These are phyloP conservation scores for Dryadomyces quercus-mongolicae DNA, from an alignment of 2,329 filamentous ascomycete species.

Conservation along the genomic window DNA sequence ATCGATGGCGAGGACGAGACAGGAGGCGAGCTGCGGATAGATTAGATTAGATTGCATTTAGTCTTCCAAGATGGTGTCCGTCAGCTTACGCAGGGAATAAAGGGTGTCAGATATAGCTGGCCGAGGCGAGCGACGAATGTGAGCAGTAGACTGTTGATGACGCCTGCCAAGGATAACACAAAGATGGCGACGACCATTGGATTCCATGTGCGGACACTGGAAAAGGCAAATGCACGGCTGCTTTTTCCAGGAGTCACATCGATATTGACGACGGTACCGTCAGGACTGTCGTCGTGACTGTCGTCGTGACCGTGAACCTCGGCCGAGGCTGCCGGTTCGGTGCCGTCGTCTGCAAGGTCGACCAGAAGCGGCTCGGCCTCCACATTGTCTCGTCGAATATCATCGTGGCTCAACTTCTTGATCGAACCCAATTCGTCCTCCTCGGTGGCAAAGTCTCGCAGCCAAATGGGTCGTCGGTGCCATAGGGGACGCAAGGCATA, in stretches of 20 bases:
- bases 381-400: neutral
- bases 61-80: neutral
- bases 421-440: constrained; percentile 6
- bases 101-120: constrained; percentile 19
- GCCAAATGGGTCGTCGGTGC: constrained; percentile 20
- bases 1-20: constrained; percentile 17
- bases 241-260: neutral
- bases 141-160: constrained; percentile 14
- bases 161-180: constrained; percentile 22
- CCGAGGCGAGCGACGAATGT: constrained; percentile 9
- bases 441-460: constrained; percentile 22
- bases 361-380: neutral
- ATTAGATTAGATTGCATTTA: neutral
- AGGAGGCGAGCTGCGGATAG: constrained; percentile 2
- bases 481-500: constrained; percentile 20
- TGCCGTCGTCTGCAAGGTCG: constrained; percentile 1
- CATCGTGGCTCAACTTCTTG: neutral
- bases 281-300: neutral
- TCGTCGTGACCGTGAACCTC: neutral
- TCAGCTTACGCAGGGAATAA: constrained; percentile 25
- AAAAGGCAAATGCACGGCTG: neutral
- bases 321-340: neutral
- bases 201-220: constrained; percentile 8
- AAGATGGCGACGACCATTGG: constrained; percentile 24
- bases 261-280: neutral